A percentile compares a stretch with the other conserved stretches of the same genome.
Evolutionary conservation across 352 stramenopile species (phyloP).

Genomic region (Pilasporangium apinafurcum): DNA sequence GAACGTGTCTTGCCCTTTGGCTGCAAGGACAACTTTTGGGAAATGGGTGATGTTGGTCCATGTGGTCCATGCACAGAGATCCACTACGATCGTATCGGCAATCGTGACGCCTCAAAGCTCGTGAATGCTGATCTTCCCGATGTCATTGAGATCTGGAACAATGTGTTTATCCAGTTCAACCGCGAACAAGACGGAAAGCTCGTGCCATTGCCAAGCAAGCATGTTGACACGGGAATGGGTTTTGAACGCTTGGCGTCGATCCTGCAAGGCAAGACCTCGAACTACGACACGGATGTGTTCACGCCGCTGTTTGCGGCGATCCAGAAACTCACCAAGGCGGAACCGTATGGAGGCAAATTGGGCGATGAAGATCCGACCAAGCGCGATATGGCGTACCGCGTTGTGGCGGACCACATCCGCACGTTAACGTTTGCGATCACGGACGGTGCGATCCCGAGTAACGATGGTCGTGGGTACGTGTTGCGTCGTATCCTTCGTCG

Average conservation of each 20-base stretch:
- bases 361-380: conserved; percentile 87
- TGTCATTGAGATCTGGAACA: conserved; percentile 99
- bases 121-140: conserved; percentile 98
- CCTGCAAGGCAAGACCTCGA: conserved; percentile 91
- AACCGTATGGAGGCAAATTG: conserved; percentile 77
- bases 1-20: conserved; percentile 91
- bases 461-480: conserved; percentile 98
- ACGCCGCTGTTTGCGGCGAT: conserved; percentile 94
- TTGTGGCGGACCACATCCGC: conserved; percentile 97
- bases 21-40: conserved; percentile 99
- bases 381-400: conserved; percentile 90
- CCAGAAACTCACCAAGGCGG: conserved; percentile 69
- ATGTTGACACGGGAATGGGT: conserved; percentile 99
- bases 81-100: conserved; percentile 98
- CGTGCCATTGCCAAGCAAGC: conserved; percentile 89
- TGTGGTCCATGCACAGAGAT: conserved; percentile 99
- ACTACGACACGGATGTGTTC: conserved; percentile 99
- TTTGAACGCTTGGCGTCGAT: conserved; percentile 94
- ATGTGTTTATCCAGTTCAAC: conserved; percentile 99
- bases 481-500: conserved; percentile 96
- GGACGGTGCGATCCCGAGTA: conserved; percentile 95
- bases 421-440: conserved; percentile 98
- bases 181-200: conserved; percentile 89
- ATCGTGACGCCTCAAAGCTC: conserved; percentile 86
- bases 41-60: conserved; percentile 99